These are phyloP conservation scores for Cytospora chrysosperma DNA, from an alignment of 2,329 filamentous ascomycete genomes.

Conservation along the genomic window DNA sequence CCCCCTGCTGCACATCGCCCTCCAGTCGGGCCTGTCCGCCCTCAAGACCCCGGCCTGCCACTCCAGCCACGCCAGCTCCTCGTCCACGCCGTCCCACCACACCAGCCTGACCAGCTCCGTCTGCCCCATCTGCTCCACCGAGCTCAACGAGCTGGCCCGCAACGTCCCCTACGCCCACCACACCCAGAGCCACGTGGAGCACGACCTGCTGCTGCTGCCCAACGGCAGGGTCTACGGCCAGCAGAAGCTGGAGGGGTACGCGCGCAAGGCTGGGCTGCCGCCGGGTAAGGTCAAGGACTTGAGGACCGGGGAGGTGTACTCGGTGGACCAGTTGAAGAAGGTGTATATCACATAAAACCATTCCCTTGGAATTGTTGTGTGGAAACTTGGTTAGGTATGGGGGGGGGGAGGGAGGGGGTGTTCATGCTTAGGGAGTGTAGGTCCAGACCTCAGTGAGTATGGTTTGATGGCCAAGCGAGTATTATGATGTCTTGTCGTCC, in stretches of 20 bases:
- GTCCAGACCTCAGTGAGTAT: background rate
- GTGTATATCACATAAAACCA: conserved; percentile 78
- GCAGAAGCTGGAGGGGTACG: conserved; percentile 70
- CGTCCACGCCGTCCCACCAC: conserved; percentile 35
- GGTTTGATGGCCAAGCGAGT: background rate
- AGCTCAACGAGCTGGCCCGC: conserved; percentile 86
- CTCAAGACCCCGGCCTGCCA: conserved; percentile 96
- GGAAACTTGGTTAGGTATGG: background rate
- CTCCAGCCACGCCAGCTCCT: conserved; percentile 28
- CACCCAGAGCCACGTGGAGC: conserved; percentile 88
- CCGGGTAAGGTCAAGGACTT: conserved; percentile 73
- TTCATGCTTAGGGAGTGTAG: background rate
- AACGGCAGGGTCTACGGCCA: conserved; percentile 84
- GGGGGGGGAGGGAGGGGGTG: background rate
- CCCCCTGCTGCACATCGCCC: conserved; percentile 84
- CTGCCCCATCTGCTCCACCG: conserved; percentile 93
- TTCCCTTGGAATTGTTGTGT: background rate
- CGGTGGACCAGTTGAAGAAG: conserved; percentile 67
- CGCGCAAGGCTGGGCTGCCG: conserved; percentile 72
- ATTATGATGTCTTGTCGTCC: background rate
- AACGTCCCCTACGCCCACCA: conserved; percentile 94
- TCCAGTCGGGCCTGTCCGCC: conserved; percentile 87
- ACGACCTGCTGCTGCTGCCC: conserved; percentile 81
- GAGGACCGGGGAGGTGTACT: conserved; percentile 68
- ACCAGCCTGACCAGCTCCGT: conserved; percentile 68